Evolutionary conservation across 768 basidiomycete species (phyloP).

Genomic region (Phanerodontia chrysosporium): DNA sequence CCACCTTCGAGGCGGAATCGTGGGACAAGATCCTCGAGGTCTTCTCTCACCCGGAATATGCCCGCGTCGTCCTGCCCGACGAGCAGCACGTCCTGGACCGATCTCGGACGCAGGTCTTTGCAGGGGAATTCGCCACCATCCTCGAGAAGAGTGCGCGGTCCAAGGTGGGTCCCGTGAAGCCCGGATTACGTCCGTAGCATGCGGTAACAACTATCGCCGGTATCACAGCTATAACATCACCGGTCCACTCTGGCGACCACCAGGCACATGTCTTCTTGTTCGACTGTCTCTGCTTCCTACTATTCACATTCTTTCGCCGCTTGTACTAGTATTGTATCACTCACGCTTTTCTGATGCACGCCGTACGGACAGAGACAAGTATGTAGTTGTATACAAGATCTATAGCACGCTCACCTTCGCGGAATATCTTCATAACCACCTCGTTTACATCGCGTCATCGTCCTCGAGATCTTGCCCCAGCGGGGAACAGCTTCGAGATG

Average conservation of each 20-base stretch:
- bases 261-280: background rate
- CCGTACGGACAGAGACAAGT: too few relatives aligned
- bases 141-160: background rate
- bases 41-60: constrained; percentile 19
- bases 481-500: background rate
- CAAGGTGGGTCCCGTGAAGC: background rate
- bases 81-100: constrained; percentile 17
- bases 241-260: background rate
- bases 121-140: constrained; percentile 8
- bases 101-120: constrained; percentile 9
- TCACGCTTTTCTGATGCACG: too few relatives aligned
- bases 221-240: background rate
- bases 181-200: background rate
- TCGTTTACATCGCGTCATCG: background rate
- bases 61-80: constrained; percentile 14
- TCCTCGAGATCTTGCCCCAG: background rate
- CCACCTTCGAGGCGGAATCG: constrained; percentile 30
- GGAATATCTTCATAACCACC: too few relatives aligned
- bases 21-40: constrained; percentile 30
- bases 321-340: too few relatives aligned
- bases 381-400: too few relatives aligned
- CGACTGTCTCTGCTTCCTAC: background rate
- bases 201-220: background rate
- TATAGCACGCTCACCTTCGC: too few relatives aligned
- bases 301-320: too few relatives aligned